Percentiles rank a stretch among this genome's conserved stretches.
Conservation (phyloP, 805 yeast genomes). For the Candida taoyuanica region DNA sequence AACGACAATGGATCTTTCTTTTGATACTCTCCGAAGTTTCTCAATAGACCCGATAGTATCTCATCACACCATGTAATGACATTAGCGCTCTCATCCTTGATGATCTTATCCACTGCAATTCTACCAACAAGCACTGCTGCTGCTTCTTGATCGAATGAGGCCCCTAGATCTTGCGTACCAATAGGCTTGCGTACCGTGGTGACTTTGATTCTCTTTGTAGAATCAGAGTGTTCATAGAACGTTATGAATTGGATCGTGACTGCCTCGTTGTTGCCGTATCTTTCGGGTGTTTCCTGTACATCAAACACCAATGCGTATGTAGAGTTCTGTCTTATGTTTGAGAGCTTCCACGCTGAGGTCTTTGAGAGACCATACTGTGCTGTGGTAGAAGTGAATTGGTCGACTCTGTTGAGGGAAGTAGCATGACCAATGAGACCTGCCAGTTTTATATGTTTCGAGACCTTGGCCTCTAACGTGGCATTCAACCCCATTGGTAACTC, state of each 20-base stretch:
- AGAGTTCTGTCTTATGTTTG: constrained; percentile 51
- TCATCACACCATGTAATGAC: constrained; percentile 93
- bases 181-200: constrained; percentile 50
- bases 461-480: constrained; percentile 54
- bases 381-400: constrained; percentile 16
- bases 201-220: constrained; percentile 53
- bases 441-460: constrained; percentile 45
- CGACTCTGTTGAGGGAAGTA: constrained; percentile 37
- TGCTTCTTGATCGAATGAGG: constrained; percentile 87
- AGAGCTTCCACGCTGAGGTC: constrained; percentile 57
- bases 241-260: constrained; percentile 51
- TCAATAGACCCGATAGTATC: constrained; percentile 83
- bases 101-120: constrained; percentile 78
- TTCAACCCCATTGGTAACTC: constrained; percentile 50
- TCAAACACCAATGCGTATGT: constrained; percentile 58
- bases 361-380: constrained; percentile 41
- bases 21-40: constrained; percentile 88
- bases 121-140: constrained; percentile 94
- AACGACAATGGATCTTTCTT: constrained; percentile 82
- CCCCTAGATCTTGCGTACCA: constrained; percentile 37
- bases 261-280: constrained; percentile 6
- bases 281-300: constrained; percentile 26
- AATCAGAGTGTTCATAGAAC: constrained; percentile 58
- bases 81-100: constrained; percentile 87
- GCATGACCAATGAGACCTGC: constrained; percentile 65